Conservation (phyloP, 306 rosid genomes). For the Chamaecrista fasciculata region DNA sequence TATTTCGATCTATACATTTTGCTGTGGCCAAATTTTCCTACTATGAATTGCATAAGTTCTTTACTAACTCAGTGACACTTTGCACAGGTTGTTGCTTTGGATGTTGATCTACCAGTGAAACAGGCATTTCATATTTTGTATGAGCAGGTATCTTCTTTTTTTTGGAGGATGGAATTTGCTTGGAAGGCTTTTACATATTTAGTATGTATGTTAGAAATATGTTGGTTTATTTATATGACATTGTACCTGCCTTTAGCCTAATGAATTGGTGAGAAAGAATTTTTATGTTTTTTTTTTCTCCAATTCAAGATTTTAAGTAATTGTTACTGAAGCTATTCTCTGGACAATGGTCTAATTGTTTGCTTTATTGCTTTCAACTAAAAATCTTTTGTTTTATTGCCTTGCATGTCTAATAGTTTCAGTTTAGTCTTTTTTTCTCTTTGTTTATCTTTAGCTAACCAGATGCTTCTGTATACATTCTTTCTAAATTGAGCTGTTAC, state of each 20-base stretch:
- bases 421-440: neutral
- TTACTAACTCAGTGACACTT: conserved; percentile 21
- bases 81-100: conserved; percentile 83
- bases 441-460: conserved; percentile 27
- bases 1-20: conserved; percentile 27
- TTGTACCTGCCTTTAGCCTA: neutral
- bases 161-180: neutral
- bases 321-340: conserved; percentile 6
- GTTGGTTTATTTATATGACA: neutral
- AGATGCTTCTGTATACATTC: conserved; percentile 27
- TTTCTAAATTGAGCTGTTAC: conserved; percentile 33
- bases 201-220: neutral
- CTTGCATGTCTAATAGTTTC: neutral
- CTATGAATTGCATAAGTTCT: neutral
- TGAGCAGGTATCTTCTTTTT: conserved; percentile 62
- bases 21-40: conserved; percentile 14
- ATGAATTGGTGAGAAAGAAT: neutral
- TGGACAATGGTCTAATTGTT: conserved; percentile 10
- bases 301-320: neutral
- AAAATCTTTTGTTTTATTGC: conserved; percentile 6
- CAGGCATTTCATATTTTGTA: conserved; percentile 90
- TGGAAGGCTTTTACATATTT: conserved; percentile 9
- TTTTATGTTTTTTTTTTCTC: conserved; percentile 9
- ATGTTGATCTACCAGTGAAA: conserved; percentile 85
- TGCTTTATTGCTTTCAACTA: conserved; percentile 11